phyloP scores from a whole-genome alignment of 148 eudicot genomes.

The Camellia lanceoleosa region DNA sequence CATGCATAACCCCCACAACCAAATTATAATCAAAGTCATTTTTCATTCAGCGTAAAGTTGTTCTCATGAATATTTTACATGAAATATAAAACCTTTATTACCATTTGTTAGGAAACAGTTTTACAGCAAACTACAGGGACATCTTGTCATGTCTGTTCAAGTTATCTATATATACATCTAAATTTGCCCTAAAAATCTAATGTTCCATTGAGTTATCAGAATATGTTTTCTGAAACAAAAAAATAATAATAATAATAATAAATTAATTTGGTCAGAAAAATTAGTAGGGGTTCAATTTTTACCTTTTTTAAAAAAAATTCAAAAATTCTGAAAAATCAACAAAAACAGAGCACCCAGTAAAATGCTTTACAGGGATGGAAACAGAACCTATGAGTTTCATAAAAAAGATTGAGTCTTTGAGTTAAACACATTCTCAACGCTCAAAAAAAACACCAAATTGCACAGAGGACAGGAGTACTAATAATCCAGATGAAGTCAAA shows the following conservation, averaged over 20 bases:
- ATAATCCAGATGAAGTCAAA: not conserved
- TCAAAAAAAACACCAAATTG: not conserved
- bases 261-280: no score
- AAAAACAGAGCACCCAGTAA: not conserved
- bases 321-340: no score
- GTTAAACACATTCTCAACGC: not conserved
- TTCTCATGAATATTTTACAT: not conserved
- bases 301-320: no score
- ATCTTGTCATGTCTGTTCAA: not conserved
- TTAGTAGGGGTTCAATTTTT: no score
- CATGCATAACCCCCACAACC: not conserved
- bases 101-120: not conserved
- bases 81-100: not conserved
- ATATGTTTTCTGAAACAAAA: no score
- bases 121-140: not conserved
- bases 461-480: not conserved
- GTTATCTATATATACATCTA: not conserved
- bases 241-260: no score
- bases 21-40: not conserved
- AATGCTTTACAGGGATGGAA: not conserved
- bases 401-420: not conserved
- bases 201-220: no score
- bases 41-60: not conserved
- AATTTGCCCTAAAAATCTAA: not conserved
- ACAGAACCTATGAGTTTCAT: not conserved